Base-by-base conservation (phyloP, 2,329 filamentous ascomycete genomes). In the Sordariomycetes sp. region DNA sequence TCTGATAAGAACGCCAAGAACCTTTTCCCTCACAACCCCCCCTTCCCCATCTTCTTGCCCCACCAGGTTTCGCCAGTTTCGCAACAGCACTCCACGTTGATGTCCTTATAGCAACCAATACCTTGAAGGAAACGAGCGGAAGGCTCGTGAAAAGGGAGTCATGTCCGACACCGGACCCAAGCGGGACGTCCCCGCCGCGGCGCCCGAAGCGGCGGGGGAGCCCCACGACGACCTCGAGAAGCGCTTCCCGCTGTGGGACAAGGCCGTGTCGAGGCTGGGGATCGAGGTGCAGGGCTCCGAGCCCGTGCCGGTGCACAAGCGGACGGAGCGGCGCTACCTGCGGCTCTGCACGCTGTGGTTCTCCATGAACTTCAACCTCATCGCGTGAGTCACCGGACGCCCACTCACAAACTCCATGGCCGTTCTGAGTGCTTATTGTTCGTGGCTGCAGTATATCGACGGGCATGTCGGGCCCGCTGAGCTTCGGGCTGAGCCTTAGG, bases 391-490 rank as follows among this genome's bases (percentile, higher is more conserved):
- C 40, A 43, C 34, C 22, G 14, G 1, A 12, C 20, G n/a, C 20
- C 20, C 43, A 10, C 43, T 11, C 53, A 7, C 11, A 14, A 3
- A 10, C 28, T 18, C 3, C 12, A 16, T 32, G 11, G 51, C 12
- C 24, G 12, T 53, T 3, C 14, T 32, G 4, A 20, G 8, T 8
- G 11, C 5, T 43, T 48, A 14, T 35, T 14, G 3, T 3, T 51
- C 16, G n/a, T 11, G 48, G 4, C 46, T 60, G 69, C 4, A 72
- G 77, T 20, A 72, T 66, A 35, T 65, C 64, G 68, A 25, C 76
- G 54, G 76, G 76, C 37, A 76, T 78, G 70, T 67, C 73, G 6
- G 76, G 75, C 1, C 74, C 76, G 3, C 65, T 74, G 24, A 74
- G 73, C 46, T 66, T 64, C 51, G 74, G 74, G 0, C 66, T 79